phyloP scores from a whole-genome alignment of 768 basidiomycete species.

The Tremella yokohamensis region DNA sequence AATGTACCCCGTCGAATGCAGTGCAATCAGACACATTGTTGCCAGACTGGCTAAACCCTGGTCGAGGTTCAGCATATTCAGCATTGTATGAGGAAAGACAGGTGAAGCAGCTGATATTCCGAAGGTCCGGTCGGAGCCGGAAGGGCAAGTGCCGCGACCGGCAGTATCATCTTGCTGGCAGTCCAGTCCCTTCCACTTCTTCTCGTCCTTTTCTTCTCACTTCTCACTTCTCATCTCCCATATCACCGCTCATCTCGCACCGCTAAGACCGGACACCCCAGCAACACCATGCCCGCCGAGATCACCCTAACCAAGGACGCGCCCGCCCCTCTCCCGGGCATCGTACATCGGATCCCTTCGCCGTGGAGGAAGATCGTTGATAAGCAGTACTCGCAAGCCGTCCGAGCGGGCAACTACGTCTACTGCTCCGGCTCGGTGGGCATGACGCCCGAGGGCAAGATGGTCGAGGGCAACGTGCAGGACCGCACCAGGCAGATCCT shows the following conservation, averaged over 20 bases:
- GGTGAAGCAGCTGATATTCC: too few species aligned
- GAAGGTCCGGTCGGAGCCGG: too few species aligned
- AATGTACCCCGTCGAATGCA: too few species aligned
- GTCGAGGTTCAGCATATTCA: too few species aligned
- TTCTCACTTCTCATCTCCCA: not conserved
- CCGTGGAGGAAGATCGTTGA: not conserved
- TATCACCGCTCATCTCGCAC: constrained; percentile 3
- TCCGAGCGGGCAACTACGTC: constrained; percentile 43
- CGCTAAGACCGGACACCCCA: not conserved
- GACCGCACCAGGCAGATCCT: constrained; percentile 42
- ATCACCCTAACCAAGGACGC: constrained; percentile 40
- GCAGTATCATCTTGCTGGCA: too few species aligned
- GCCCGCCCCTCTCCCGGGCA: constrained; percentile 40
- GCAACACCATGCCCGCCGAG: constrained; percentile 37
- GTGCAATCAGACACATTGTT: too few species aligned
- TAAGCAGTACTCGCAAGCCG: constrained; percentile 43
- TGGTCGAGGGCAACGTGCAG: constrained; percentile 45
- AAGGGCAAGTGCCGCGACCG: too few species aligned
- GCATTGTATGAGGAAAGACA: too few species aligned
- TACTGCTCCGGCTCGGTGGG: constrained; percentile 47
- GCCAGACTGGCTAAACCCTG: too few species aligned
- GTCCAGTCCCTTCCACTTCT: too few species aligned
- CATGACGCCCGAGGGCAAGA: constrained; percentile 45
- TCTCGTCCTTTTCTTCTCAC: too few species aligned
- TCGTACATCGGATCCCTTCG: constrained; percentile 24